A percentile compares a stretch with the other conserved stretches of the same genome.
These are phyloP conservation scores for Dipodascopsis uninucleata DNA, from an alignment of 805 yeast genomes.

Conservation along the genomic window DNA sequence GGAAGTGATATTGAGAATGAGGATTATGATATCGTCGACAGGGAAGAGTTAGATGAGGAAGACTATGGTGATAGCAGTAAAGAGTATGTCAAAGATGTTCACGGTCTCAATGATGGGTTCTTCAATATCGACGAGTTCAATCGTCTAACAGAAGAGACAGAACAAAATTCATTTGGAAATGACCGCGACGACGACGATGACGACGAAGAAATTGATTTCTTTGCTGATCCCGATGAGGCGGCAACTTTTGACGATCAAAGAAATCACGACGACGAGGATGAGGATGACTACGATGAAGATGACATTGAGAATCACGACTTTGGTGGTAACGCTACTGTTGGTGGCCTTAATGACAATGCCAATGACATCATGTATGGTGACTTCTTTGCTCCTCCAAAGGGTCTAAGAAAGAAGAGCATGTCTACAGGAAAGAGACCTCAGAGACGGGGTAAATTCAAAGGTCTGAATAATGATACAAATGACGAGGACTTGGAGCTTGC, in stretches of 20 bases:
- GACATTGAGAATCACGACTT: slow-evolving; percentile 7
- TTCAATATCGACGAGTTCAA: slow-evolving; percentile 84
- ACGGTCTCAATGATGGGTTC: slow-evolving; percentile 76
- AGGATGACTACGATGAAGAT: slow-evolving; percentile 48
- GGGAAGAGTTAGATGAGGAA: slow-evolving; percentile 33
- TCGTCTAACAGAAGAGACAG: slow-evolving; percentile 56
- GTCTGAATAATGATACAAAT: slow-evolving; percentile 30
- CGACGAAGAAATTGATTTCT: slow-evolving; percentile 48
- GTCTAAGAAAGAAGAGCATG: slow-evolving; percentile 6
- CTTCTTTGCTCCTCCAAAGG: slow-evolving; percentile 40
- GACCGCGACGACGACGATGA: slow-evolving; percentile 45
- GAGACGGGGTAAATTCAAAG: slow-evolving; percentile 27
- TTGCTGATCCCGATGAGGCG: slow-evolving; percentile 31
- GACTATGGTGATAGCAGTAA: slow-evolving; percentile 31
- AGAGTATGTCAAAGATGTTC: slow-evolving; percentile 44
- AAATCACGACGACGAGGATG: slow-evolving; percentile 3
- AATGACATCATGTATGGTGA: slow-evolving; percentile 39
- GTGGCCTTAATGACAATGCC: slow-evolving; percentile 23
- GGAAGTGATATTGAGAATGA: slow-evolving; percentile 14
- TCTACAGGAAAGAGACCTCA: slow-evolving; percentile 11
- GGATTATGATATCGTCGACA: slow-evolving; percentile 31
- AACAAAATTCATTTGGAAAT: slow-evolving; percentile 24
- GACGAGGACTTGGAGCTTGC: slow-evolving; percentile 32
- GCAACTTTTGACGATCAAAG: background rate
- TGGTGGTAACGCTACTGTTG: slow-evolving; percentile 10